Evolutionary conservation across 495 filamentous ascomycete genomes (phyloP), one percentile per base, ranked within the genome.

Genomic region (Talaromyces ruber): DNA sequence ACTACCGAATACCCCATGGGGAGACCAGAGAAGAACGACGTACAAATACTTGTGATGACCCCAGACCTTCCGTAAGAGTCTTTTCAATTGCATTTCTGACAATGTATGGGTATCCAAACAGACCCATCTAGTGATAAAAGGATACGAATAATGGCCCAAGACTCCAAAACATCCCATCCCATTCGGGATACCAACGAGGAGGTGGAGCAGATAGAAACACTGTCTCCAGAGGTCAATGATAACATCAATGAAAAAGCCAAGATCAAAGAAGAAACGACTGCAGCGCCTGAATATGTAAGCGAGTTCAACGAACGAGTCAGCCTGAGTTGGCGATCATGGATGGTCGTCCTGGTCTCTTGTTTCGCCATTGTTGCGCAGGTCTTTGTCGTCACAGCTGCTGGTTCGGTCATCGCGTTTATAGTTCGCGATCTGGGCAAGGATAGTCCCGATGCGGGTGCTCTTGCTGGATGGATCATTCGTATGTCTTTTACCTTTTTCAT

Each of bases 401-500:
- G 80, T 0, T 79, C 74, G 1, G 79, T 83, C 29, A 83, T 83
- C 58, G 80, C 80, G 0, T 83, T 84, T 65, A 81, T 81, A 61
- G 64, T 80, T 52, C 70, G 79, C 12, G 81, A 84, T 65, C 67
- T 84, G 0, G 82, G 81, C 18, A 76, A 82, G 25, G n/a, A 55
- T 7, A 30, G 29, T 26, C 24, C 52, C 6, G 52, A 55, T 55
- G 52, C 52, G 26, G 66, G 72, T 5, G 69, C 73, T 3, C 68
- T 83, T 22, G 72, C 79, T 5, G 79, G 80, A 22, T 83, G 82
- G 79, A 76, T 83, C 60, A 84, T 84, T 50, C 81, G 81, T 66
- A 76, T 72, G 28, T 32, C 26, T n/a, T 55, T 11, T 18, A 21
- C 58, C 16, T 50, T 62, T 25, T 29, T 9, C 14, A 43, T 16